Evolutionary conservation across 2,329 filamentous ascomycete species (phyloP), one percentile per base, ranked within the genome.

Genomic region (Ceratocystis variospora): DNA sequence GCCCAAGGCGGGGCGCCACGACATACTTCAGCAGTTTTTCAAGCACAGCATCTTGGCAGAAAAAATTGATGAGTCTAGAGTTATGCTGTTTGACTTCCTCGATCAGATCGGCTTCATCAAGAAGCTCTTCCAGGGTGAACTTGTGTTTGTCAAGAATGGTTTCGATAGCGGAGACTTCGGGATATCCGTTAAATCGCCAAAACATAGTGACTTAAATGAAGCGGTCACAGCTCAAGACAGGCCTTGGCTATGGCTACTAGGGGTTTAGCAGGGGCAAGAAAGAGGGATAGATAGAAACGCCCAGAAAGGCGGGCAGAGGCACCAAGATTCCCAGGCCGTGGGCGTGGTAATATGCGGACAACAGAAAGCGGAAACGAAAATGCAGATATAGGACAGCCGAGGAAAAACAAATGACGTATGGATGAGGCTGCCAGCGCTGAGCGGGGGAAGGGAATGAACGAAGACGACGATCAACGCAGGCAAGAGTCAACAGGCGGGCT

Each of bases 31-130:
- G 85, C 68, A 99, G 83, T 73, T 84, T 87, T 76, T 91, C 85
- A 69, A 99, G 83, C 67, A 95, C 85, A 72, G 86, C 83, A 71
- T 95, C 90, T 73, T 96, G 90, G 72, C 94, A 87, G 68, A 99
- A 81, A 74, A 93, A 97, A 78, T 97, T 92, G 76, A 97, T 92
- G 69, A 99, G 87, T 79, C 96, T 96, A 67, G 90, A 88, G 79
- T 99, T 97, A 78, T 96, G 92, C 76, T 96, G 90, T 79, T 97
- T 99, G 70, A 99, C 84, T 81, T 99, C 94, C 76, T 96, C 91
- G 71, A 97, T 94, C 72, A 97, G 79, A 75, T 99, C 94, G 73
- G 89, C 88, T 81, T 99, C 94, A 76, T 97, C 92, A 69, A 99
- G 85, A 68, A 99, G 82, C 75, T 97, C 93, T 77, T 99, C 94